phyloP scores from a whole-genome alignment of 2,329 filamentous ascomycete species.

The Hymenoscyphus linearis region DNA sequence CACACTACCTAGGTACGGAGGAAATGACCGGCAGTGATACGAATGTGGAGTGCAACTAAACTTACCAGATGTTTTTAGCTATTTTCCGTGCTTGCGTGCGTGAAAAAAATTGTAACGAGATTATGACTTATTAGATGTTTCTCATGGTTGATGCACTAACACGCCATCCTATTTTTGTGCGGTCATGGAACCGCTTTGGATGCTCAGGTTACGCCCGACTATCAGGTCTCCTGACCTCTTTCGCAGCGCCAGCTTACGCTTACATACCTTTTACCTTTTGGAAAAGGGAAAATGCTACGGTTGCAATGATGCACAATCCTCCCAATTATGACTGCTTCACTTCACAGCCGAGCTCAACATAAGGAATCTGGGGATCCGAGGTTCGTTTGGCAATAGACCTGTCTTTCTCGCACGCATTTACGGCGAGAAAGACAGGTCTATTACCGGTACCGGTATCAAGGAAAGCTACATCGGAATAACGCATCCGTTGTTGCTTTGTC shows the following conservation, averaged over 20 bases:
- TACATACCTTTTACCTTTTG: constrained; percentile 1
- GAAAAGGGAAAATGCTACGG: neutral
- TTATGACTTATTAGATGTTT: neutral
- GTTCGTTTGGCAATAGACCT: no score
- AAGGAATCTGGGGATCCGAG: neutral
- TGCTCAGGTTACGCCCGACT: neutral
- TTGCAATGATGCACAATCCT: neutral
- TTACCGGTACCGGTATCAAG: neutral
- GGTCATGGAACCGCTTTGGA: neutral
- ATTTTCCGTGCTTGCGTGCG: neutral
- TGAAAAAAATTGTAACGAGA: neutral
- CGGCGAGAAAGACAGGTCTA: neutral
- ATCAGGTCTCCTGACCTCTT: constrained; percentile 1
- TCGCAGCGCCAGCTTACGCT: neutral
- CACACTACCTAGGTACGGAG: neutral
- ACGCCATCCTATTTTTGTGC: neutral
- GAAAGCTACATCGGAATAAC: neutral
- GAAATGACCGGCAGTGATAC: neutral
- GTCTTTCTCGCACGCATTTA: neutral
- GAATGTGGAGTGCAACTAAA: neutral
- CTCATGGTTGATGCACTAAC: neutral
- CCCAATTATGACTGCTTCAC: neutral
- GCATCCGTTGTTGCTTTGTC: neutral
- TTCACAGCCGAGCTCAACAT: neutral
- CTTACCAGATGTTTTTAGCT: neutral